Evolutionary conservation across 805 yeast genomes (phyloP), one percentile per base, ranked within the genome.

Genomic region (Schwanniomyces occidentalis): DNA sequence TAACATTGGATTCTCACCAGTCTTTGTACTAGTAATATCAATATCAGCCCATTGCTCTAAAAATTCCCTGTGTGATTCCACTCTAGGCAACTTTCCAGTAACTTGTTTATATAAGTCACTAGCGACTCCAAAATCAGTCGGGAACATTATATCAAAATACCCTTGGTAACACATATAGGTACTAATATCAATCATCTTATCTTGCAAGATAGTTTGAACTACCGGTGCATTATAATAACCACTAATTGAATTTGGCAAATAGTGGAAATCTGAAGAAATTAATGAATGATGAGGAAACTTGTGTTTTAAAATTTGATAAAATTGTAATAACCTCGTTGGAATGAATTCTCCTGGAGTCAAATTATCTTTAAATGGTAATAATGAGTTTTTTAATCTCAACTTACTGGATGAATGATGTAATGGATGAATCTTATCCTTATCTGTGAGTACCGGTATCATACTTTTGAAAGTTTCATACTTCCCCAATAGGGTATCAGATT

Each of bases 111-210:
- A 88, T 40, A 86, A 41, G 31, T 80, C 82, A 25, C 75, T 68
- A 4, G 80, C 77, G 6, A 79, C 63, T 6, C 63, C 60, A 56
- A 87, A 88, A 50, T 87, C 84, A 0, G 95, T 87, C 7, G 95
- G 86, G 51, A 87, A 87, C 82, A 85, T 78, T 32, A 87, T 86
- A 56, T 87, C 95, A 54, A 85, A 87, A 51, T 73, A 83, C 0
- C 95, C 96, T 53, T 85, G 95, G 24, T 82, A 73, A n/a, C 76
- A 82, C 90, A 87, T 81, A 55, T 80, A 86, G 0, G 90, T 79
- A 24, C 79, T 71, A 0, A 82, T 76, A 14, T 85, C 80, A 4
- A 85, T 73, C 81, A 84, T 82, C 37, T 70, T 66, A 43, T 81
- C 78, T 34, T 79, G 69, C 39, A 83, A 63, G 50, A 84, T 74